Evolutionary conservation across 2,329 filamentous ascomycete species (phyloP), one percentile per base, ranked within the genome.

Genomic region (Cercospora sp.): DNA sequence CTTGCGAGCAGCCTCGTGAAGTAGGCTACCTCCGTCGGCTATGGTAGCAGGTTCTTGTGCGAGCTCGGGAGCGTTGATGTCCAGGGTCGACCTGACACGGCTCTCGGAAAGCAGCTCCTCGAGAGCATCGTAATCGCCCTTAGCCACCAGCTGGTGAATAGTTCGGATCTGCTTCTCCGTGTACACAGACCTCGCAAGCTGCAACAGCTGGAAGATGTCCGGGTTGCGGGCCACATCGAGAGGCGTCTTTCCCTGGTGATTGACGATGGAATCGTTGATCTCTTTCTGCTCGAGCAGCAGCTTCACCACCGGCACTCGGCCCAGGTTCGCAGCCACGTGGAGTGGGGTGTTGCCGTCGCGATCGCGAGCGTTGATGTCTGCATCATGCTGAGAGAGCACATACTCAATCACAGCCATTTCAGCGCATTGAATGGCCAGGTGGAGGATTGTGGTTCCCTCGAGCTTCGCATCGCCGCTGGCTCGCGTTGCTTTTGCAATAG

Each of bases 341-440:
- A 99, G 86, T 23, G 95, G 90, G 0, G 94, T 97, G 79, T 98
- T 99, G 69, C 95, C 95, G 75, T 98, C 94, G 73, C 91, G 80
- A 80, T 99, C 95, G 69, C 91, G 89, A 48, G 91, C 90, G 79
- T 98, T 99, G 78, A 98, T 83, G 76, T 98, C 93, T 5, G 73
- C 67, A 5, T 73, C 73, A 18, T 81, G 84, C 63, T 85, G 85
- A 1, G 93, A 94, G 53, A 99, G 82, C n/a, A 98, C 91, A 76
- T 94, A 97, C 78, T 99, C 94, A 64, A 99, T 91, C 30, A 99
- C 93, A 20, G 92, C 90, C 60, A 91, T 87, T 78, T 98, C 95
- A 60, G 95, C 94, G 80, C 94, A 98, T 80, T 99, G 95, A 55
- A 98, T 93, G 28, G 95, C 94, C 48, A 99, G 85, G 79, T 99